Evolutionary conservation across 2,329 filamentous ascomycete species (phyloP).

Genomic region (Apiospora sp.): DNA sequence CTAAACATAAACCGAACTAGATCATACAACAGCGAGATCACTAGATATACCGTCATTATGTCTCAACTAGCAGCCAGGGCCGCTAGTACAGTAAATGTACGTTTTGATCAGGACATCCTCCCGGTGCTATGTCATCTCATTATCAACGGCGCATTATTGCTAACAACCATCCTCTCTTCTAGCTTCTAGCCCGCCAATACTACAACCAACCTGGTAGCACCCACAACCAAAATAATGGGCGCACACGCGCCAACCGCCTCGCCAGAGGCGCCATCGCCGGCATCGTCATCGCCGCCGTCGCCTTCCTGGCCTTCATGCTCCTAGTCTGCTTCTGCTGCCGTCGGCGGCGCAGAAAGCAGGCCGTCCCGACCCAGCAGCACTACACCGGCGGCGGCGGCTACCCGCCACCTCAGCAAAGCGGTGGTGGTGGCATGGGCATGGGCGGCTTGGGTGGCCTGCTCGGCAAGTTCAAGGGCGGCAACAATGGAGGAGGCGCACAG

Average conservation of each 20-base stretch:
- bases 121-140: too few species aligned
- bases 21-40: background rate
- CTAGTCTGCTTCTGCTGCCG: slow-evolving; percentile 19
- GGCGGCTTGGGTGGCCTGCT: background rate
- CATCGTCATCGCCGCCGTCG: slow-evolving; percentile 19
- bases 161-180: background rate
- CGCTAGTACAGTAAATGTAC: background rate
- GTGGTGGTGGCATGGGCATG: background rate
- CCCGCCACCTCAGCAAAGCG: background rate
- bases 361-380: background rate
- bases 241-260: slow-evolving; percentile 1
- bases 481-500: background rate
- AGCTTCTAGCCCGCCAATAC: slow-evolving; percentile 17
- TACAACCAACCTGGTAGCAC: background rate
- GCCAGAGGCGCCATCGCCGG: slow-evolving; percentile 11
- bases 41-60: background rate
- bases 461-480: background rate
- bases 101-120: background rate
- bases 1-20: background rate
- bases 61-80: background rate
- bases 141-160: background rate
- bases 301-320: background rate
- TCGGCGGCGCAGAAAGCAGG: background rate
- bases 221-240: background rate
- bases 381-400: slow-evolving; percentile 1